Percentiles rank a stretch among this genome's conserved stretches.
Evolutionary conservation across 1,139 yeast genomes (phyloP).

Genomic region (Taphrina communis): DNA sequence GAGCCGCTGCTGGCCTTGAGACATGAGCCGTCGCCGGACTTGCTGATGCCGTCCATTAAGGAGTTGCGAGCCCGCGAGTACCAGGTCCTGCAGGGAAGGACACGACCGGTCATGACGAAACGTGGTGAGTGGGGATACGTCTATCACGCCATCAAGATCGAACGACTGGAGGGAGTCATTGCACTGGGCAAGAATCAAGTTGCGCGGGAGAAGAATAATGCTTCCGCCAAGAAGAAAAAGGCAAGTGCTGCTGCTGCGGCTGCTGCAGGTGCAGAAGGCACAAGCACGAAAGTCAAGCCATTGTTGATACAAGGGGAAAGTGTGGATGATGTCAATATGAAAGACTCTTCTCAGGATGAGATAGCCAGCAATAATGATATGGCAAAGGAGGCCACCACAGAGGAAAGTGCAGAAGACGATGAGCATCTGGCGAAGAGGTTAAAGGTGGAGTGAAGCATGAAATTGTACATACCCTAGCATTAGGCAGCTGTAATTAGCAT

Average conservation of each 20-base stretch:
- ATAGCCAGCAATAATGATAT: neutral
- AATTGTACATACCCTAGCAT: constrained; percentile 1
- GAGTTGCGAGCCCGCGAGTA: constrained; percentile 85
- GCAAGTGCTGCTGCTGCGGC: neutral
- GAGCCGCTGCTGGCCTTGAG: constrained; percentile 73
- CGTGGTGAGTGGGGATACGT: constrained; percentile 91
- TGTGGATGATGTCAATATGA: constrained; percentile 7
- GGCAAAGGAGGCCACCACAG: neutral
- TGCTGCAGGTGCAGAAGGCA: neutral
- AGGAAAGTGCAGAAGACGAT: neutral
- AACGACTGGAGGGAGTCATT: constrained; percentile 10
- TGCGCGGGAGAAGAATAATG: constrained; percentile 5
- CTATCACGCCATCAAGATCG: constrained; percentile 46
- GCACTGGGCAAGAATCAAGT: constrained; percentile 25
- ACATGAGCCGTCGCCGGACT: constrained; percentile 63
- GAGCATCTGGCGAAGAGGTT: constrained; percentile 13
- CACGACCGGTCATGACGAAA: constrained; percentile 95
- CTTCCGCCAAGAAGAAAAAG: constrained; percentile 2
- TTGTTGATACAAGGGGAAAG: constrained; percentile 12
- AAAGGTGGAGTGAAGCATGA: constrained; percentile 3
- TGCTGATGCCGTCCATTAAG: constrained; percentile 80
- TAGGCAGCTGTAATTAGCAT: neutral
- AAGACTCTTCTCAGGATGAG: neutral
- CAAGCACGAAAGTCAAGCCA: neutral
- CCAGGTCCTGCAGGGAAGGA: constrained; percentile 91